Conservation (phyloP, 1,284 basidiomycete species). For the Pyrrhoderma noxium region DNA sequence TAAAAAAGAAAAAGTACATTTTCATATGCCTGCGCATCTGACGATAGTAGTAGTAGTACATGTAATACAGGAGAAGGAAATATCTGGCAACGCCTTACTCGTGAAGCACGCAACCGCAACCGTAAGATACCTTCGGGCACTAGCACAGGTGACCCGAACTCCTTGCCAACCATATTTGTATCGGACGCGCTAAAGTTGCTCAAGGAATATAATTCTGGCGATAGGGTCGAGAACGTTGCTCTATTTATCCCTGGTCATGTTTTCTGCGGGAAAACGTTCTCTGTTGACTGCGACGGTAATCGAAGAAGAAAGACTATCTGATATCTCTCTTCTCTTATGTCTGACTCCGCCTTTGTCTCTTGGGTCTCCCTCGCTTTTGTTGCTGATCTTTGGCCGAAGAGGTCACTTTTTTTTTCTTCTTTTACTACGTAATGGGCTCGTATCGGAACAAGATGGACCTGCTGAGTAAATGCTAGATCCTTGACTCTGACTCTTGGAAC, state of each 20-base stretch:
- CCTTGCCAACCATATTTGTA: conserved; percentile 6
- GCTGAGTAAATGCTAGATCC: too few relatives aligned
- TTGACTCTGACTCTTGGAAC: too few relatives aligned
- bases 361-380: too few relatives aligned
- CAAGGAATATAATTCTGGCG: background rate
- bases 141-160: background rate
- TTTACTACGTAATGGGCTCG: too few relatives aligned
- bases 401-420: too few relatives aligned
- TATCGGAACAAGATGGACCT: too few relatives aligned
- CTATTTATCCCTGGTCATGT: conserved; percentile 9
- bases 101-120: background rate
- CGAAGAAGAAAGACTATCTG: conserved; percentile 12
- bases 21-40: background rate
- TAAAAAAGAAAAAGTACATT: background rate
- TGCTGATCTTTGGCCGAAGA: too few relatives aligned
- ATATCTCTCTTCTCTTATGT: background rate
- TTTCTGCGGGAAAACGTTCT: conserved; percentile 11
- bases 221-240: background rate
- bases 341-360: background rate
- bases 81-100: conserved; percentile 7
- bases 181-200: conserved; percentile 7
- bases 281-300: conserved; percentile 4
- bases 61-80: background rate
- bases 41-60: background rate
- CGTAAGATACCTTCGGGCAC: background rate